phyloP scores from a whole-genome alignment of 2,329 filamentous ascomycete genomes.

The Calonectria ilicicola region DNA sequence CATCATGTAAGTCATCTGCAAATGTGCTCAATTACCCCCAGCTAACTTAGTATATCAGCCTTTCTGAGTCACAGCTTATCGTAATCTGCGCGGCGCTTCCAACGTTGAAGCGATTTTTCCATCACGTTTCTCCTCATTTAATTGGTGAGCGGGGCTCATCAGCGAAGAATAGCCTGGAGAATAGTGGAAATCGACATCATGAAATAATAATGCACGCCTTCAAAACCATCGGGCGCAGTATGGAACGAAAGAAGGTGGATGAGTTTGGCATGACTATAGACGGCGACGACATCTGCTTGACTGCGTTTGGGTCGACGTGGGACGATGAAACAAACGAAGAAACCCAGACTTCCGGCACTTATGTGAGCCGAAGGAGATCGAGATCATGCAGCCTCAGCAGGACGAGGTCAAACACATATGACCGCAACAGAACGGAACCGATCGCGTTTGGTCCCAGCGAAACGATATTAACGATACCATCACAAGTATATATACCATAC shows the following conservation, averaged over 20 bases:
- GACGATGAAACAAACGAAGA: not conserved
- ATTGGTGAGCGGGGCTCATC: not conserved
- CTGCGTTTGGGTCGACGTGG: not conserved
- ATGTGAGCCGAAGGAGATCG: no score
- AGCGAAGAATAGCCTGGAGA: not conserved
- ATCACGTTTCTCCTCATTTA: slow-evolving; percentile 21
- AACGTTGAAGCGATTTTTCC: slow-evolving; percentile 28
- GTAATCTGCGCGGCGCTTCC: slow-evolving; percentile 29
- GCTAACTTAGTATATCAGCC: not conserved
- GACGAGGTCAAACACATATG: no score
- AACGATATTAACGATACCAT: no score
- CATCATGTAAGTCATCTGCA: not conserved
- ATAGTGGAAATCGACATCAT: no score
- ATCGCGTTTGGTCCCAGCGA: no score
- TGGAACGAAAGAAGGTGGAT: not conserved
- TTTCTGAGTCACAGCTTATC: slow-evolving; percentile 31
- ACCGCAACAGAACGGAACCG: no score
- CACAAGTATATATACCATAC: not conserved
- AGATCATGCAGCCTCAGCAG: no score
- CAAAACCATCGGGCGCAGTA: not conserved
- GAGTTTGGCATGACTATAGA: not conserved
- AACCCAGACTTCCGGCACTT: no score
- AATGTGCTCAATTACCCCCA: not conserved
- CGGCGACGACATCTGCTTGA: not conserved
- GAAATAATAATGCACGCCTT: not conserved